Conservation (phyloP, 805 yeast species). For the Hanseniaspora meyeri region DNA sequence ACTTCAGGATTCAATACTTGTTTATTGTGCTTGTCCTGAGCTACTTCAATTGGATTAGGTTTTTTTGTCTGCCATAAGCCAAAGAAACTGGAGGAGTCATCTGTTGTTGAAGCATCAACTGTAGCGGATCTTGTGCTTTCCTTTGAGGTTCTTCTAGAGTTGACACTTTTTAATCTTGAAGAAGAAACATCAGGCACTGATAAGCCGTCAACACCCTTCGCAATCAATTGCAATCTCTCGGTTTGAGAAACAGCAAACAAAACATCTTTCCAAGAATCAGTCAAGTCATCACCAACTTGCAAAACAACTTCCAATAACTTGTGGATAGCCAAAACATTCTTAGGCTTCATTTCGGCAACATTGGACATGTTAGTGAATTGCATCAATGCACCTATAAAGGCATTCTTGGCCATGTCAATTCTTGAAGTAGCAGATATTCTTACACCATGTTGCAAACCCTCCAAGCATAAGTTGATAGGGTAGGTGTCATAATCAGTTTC, state of each 20-base stretch:
- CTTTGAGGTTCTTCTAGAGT: constrained; percentile 7
- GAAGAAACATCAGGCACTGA: constrained; percentile 73
- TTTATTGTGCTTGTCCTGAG: constrained; percentile 57
- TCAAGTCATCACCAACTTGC: constrained; percentile 62
- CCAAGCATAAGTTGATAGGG: constrained; percentile 56
- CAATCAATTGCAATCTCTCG: constrained; percentile 77
- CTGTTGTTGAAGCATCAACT: constrained; percentile 29
- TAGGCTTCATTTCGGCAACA: constrained; percentile 59
- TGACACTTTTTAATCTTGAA: constrained; percentile 50
- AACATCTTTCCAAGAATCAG: constrained; percentile 73
- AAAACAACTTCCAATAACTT: constrained; percentile 66
- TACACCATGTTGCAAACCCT: constrained; percentile 73
- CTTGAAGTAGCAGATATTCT: constrained; percentile 76
- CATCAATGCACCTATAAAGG: constrained; percentile 80
- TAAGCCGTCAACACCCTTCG: constrained; percentile 75
- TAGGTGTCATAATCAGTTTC: constrained; percentile 64
- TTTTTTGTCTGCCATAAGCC: constrained; percentile 47
- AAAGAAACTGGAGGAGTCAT: constrained; percentile 43
- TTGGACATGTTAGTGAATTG: constrained; percentile 76
- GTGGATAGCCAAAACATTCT: constrained; percentile 71
- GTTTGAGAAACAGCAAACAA: constrained; percentile 76
- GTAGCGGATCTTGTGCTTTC: constrained; percentile 10
- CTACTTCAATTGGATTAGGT: constrained; percentile 50
- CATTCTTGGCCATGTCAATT: constrained; percentile 69
- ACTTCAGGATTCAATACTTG: constrained; percentile 52